Conservation (phyloP, 768 basidiomycete species). For the Mycena kentingensis region DNA sequence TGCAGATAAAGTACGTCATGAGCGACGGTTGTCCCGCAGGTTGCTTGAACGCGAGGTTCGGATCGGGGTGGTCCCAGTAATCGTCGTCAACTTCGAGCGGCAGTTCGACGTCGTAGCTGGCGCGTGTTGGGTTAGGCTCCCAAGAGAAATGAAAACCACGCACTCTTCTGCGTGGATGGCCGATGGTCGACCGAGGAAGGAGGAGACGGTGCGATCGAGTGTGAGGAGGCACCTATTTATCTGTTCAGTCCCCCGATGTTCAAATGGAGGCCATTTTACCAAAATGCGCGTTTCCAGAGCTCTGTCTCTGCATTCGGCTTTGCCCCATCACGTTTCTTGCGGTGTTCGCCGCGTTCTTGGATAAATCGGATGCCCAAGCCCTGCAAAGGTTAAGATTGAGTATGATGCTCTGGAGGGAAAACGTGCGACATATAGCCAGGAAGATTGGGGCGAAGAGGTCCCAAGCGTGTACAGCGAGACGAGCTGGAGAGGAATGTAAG, state of each 20-base stretch:
- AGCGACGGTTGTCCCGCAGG: slow-evolving; percentile 59
- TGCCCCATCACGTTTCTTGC: slow-evolving; percentile 41
- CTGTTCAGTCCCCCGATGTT: not conserved
- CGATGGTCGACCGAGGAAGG: slow-evolving; percentile 64
- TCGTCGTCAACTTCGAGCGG: slow-evolving; percentile 61
- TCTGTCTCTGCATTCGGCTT: slow-evolving; percentile 50
- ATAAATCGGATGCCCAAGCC: slow-evolving; percentile 61
- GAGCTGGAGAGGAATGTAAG: slow-evolving; percentile 25
- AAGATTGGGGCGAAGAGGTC: slow-evolving; percentile 51
- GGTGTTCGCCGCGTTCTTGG: slow-evolving; percentile 66
- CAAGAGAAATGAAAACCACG: slow-evolving; percentile 24
- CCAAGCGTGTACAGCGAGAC: slow-evolving; percentile 38
- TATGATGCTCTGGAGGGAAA: not conserved
- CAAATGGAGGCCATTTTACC: no score
- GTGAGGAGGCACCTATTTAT: slow-evolving; percentile 33
- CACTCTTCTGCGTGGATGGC: slow-evolving; percentile 74
- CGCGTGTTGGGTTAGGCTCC: slow-evolving; percentile 3
- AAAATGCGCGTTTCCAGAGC: slow-evolving; percentile 61
- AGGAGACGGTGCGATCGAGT: slow-evolving; percentile 39
- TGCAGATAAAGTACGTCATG: slow-evolving; percentile 53
- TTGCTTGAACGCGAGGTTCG: slow-evolving; percentile 57
- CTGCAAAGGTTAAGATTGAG: not conserved
- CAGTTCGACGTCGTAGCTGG: slow-evolving; percentile 64
- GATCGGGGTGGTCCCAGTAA: slow-evolving; percentile 48
- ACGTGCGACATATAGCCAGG: slow-evolving; percentile 51